Evolutionary conservation across 768 basidiomycete genomes (phyloP).

Genomic region (Botryobasidium botryosum): DNA sequence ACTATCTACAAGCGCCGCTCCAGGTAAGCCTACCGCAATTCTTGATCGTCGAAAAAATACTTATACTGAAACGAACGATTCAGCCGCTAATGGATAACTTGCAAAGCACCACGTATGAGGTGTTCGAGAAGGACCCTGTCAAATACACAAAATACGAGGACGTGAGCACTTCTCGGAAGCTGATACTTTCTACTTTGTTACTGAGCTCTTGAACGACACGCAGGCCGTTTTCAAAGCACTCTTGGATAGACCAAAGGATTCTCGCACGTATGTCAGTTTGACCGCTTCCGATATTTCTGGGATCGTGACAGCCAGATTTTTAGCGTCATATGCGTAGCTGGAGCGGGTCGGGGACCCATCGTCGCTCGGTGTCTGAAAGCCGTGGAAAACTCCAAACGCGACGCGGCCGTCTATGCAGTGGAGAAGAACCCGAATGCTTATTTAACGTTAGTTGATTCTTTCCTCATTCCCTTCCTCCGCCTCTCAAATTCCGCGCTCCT

Average conservation of each 20-base stretch:
- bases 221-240: slow-evolving; percentile 22
- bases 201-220: not conserved
- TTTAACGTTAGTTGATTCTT: slow-evolving; percentile 53
- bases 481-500: not conserved
- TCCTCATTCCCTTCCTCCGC: slow-evolving; percentile 3
- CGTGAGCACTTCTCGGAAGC: slow-evolving; percentile 23
- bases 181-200: not conserved
- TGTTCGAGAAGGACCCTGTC: slow-evolving; percentile 93
- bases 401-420: slow-evolving; percentile 64
- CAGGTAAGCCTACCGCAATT: slow-evolving; percentile 43
- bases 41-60: slow-evolving; percentile 1
- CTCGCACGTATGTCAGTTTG: slow-evolving; percentile 46
- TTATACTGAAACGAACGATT: slow-evolving; percentile 9
- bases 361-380: slow-evolving; percentile 74
- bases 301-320: not conserved
- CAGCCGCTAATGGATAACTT: slow-evolving; percentile 96
- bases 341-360: slow-evolving; percentile 88
- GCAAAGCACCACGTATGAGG: slow-evolving; percentile 89
- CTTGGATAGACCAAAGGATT: slow-evolving; percentile 42
- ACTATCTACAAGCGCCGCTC: slow-evolving; percentile 86
- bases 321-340: slow-evolving; percentile 80
- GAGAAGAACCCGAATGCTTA: slow-evolving; percentile 96
- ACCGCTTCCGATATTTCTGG: not conserved
- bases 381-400: slow-evolving; percentile 42
- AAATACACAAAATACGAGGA: slow-evolving; percentile 95